These are phyloP conservation scores for Globisporangium uncinulatum DNA, from an alignment of 352 stramenopile species.

Conservation along the genomic window DNA sequence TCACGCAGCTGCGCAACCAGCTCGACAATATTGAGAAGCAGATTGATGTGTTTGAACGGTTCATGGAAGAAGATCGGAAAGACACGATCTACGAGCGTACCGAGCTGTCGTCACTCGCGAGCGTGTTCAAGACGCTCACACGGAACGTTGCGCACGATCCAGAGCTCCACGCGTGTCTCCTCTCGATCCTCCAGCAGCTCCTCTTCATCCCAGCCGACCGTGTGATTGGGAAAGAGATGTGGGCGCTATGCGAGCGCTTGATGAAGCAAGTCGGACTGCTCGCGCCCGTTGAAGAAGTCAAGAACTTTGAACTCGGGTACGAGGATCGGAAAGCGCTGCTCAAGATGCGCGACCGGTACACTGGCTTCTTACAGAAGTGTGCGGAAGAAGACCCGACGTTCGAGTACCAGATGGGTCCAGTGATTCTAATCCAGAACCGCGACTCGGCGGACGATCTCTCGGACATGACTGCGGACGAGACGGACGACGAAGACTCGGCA, in stretches of 20 bases:
- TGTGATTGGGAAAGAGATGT: conserved; percentile 86
- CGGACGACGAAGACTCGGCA: conserved; percentile 44
- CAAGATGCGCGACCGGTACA: conserved; percentile 71
- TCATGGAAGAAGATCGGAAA: conserved; percentile 86
- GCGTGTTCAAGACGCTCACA: conserved; percentile 58
- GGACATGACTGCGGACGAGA: conserved; percentile 56
- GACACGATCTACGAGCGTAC: conserved; percentile 82
- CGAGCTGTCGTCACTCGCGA: conserved; percentile 63
- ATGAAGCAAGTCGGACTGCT: conserved; percentile 77
- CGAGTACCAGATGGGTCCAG: conserved; percentile 58
- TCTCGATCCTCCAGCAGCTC: conserved; percentile 82
- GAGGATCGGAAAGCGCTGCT: conserved; percentile 77
- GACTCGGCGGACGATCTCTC: conserved; percentile 55
- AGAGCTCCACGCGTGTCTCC: conserved; percentile 59
- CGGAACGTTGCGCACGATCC: conserved; percentile 50
- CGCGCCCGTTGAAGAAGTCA: conserved; percentile 75
- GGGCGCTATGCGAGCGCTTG: conserved; percentile 67
- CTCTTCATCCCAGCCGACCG: conserved; percentile 78
- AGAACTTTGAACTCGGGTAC: conserved; percentile 71
- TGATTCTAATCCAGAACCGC: conserved; percentile 74
- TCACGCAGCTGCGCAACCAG: conserved; percentile 72
- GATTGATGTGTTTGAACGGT: conserved; percentile 85
- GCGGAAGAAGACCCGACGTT: conserved; percentile 66
- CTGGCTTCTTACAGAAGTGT: conserved; percentile 63
- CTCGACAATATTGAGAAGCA: conserved; percentile 87